Conservation (phyloP, 1,284 basidiomycete genomes). For the Heimioporus retisporus region DNA sequence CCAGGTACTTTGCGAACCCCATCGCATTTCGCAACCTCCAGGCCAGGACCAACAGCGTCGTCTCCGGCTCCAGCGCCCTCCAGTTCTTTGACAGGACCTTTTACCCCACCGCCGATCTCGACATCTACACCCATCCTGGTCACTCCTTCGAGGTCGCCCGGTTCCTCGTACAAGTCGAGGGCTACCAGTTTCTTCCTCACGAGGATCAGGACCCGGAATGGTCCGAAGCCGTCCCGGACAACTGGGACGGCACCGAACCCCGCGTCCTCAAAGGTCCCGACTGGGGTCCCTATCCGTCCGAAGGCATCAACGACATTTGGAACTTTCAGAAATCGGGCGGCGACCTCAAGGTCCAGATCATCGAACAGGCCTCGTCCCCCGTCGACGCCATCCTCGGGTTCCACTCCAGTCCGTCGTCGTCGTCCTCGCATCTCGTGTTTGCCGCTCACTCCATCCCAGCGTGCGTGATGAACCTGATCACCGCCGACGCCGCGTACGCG, state of each 20-base stretch:
- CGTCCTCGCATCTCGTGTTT: too few relatives aligned
- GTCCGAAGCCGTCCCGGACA: constrained; percentile 7
- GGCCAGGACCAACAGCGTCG: constrained; percentile 51
- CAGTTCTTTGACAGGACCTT: constrained; percentile 57
- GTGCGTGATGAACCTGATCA: constrained; percentile 57
- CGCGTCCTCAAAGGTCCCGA: constrained; percentile 2
- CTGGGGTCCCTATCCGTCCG: constrained; percentile 6
- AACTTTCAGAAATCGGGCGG: constrained; percentile 28
- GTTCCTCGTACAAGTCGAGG: constrained; percentile 40
- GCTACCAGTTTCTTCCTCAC: constrained; percentile 38
- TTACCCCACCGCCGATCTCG: constrained; percentile 59
- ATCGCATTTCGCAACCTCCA: constrained; percentile 56
- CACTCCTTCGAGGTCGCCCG: constrained; percentile 37
- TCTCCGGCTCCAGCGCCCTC: constrained; percentile 62
- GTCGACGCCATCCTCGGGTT: constrained; percentile 51
- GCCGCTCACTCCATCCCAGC: too few relatives aligned
- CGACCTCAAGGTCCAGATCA: constrained; percentile 47
- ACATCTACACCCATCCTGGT: constrained; percentile 52
- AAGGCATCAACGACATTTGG: constrained; percentile 25
- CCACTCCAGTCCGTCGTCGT: constrained; percentile 56
- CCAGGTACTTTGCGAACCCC: constrained; percentile 37
- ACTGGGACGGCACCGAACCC: constrained; percentile 30
- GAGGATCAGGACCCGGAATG: constrained; percentile 26
- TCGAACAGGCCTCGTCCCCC: constrained; percentile 38
- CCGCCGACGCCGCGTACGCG: constrained; percentile 43